Evolutionary conservation across 129 eudicot species (phyloP).

Genomic region (Sambucus nigra): DNA sequence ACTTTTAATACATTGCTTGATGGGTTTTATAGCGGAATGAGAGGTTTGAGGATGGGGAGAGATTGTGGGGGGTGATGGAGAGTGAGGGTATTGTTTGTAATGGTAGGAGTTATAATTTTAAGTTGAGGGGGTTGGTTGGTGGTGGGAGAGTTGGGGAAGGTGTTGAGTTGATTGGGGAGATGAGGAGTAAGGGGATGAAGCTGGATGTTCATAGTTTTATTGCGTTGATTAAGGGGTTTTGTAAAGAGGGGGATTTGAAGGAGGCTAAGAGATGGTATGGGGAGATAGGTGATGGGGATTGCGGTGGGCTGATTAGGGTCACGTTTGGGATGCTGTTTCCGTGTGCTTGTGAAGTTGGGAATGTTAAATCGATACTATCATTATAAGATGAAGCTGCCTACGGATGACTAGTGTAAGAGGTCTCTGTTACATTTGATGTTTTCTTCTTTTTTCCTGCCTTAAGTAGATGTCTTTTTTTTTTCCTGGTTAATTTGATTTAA

Average conservation of each 20-base stretch:
- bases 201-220: slow-evolving; percentile 40
- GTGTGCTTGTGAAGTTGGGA: slow-evolving; percentile 34
- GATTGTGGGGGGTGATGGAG: slow-evolving; percentile 40
- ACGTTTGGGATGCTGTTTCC: slow-evolving; percentile 30
- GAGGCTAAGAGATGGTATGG: slow-evolving; percentile 40
- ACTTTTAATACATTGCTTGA: slow-evolving; percentile 41
- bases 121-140: slow-evolving; percentile 35
- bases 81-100: slow-evolving; percentile 30
- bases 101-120: slow-evolving; percentile 38
- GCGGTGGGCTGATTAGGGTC: background rate
- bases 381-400: slow-evolving; percentile 24
- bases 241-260: slow-evolving; percentile 19
- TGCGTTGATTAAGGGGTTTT: slow-evolving; percentile 35
- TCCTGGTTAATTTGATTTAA: too few relatives aligned
- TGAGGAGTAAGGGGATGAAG: slow-evolving; percentile 27
- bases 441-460: too few relatives aligned
- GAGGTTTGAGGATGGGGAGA: slow-evolving; percentile 26
- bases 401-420: background rate
- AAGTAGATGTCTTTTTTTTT: background rate
- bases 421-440: background rate
- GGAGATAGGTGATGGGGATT: slow-evolving; percentile 21
- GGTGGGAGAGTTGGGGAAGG: slow-evolving; percentile 34
- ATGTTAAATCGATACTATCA: slow-evolving; percentile 14
- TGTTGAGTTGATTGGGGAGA: slow-evolving; percentile 29
- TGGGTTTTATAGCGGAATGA: slow-evolving; percentile 18